Percentiles rank a stretch among this genome's conserved stretches.
Conservation (phyloP, 345 rosid genomes). For the Aquilaria yunnanensis region DNA sequence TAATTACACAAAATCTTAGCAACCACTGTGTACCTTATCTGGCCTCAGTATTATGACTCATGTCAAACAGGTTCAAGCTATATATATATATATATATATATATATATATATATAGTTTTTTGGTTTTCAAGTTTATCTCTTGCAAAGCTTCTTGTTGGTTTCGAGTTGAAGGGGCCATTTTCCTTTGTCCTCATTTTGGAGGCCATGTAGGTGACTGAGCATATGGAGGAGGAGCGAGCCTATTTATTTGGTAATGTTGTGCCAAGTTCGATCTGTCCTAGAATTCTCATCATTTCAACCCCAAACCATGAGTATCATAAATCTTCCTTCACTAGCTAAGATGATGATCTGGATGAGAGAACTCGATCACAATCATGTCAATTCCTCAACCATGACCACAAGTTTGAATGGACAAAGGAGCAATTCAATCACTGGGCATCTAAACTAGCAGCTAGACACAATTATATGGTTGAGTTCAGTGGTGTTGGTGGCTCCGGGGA, state of each 20-base stretch:
- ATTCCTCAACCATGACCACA: constrained; percentile 95
- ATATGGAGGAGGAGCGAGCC: constrained; percentile 93
- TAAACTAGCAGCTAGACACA: constrained; percentile 45
- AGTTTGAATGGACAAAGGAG: constrained; percentile 94
- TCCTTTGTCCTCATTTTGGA: background rate
- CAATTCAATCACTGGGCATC: constrained; percentile 77
- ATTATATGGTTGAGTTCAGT: constrained; percentile 70
- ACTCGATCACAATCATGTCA: constrained; percentile 36
- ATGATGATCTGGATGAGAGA: constrained; percentile 52
- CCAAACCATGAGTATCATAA: constrained; percentile 86
- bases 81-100: no score
- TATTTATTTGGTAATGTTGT: constrained; percentile 56
- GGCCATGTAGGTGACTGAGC: constrained; percentile 74
- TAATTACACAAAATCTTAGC: no score
- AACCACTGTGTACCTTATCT: no score
- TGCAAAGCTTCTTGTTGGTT: no score
- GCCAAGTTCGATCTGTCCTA: constrained; percentile 55
- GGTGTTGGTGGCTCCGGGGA: constrained; percentile 85
- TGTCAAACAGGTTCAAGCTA: no score
- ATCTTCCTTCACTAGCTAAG: constrained; percentile 34
- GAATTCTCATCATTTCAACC: constrained; percentile 75
- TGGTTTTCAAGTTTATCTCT: no score
- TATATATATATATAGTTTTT: no score
- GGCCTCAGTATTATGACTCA: no score
- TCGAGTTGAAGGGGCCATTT: no score